phyloP scores from a whole-genome alignment of 805 yeast genomes.

The Spathaspora sp. region DNA sequence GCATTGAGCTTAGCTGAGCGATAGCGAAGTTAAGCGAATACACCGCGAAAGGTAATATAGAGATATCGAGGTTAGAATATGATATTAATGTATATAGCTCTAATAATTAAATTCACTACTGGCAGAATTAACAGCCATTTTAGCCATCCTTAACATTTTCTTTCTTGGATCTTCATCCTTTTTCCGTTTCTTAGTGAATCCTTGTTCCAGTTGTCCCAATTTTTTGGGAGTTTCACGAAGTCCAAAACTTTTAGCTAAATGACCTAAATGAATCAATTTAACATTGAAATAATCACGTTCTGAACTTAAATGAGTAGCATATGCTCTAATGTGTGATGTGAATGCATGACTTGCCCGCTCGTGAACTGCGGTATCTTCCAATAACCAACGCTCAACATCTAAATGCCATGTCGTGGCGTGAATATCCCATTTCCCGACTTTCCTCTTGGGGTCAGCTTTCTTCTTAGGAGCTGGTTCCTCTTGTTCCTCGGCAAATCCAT shows the following conservation, averaged over 20 bases:
- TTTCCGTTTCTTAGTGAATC: slow-evolving; percentile 37
- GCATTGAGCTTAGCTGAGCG: neutral
- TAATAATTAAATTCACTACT: slow-evolving; percentile 71
- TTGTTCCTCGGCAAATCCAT: slow-evolving; percentile 36
- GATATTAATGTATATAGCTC: neutral
- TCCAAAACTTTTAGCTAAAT: slow-evolving; percentile 92
- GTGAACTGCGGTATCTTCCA: slow-evolving; percentile 61
- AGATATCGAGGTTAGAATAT: too few relatives aligned
- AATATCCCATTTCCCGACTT: slow-evolving; percentile 72
- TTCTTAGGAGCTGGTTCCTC: slow-evolving; percentile 22
- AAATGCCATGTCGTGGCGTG: slow-evolving; percentile 97
- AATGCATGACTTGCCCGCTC: slow-evolving; percentile 77
- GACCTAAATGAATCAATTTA: slow-evolving; percentile 85
- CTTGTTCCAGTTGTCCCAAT: slow-evolving; percentile 47
- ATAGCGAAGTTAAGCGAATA: too few relatives aligned
- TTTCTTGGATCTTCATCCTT: slow-evolving; percentile 66
- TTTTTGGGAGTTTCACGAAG: slow-evolving; percentile 91
- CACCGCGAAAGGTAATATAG: too few relatives aligned
- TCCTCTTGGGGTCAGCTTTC: slow-evolving; percentile 33
- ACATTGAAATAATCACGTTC: slow-evolving; percentile 83
- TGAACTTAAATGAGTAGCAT: slow-evolving; percentile 84
- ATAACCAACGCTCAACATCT: slow-evolving; percentile 81
- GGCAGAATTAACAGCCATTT: slow-evolving; percentile 57
- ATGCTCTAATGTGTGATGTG: slow-evolving; percentile 88
- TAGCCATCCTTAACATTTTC: slow-evolving; percentile 74